Conservation (phyloP, 768 basidiomycete species). For the Paxillus ammoniavirescens region DNA sequence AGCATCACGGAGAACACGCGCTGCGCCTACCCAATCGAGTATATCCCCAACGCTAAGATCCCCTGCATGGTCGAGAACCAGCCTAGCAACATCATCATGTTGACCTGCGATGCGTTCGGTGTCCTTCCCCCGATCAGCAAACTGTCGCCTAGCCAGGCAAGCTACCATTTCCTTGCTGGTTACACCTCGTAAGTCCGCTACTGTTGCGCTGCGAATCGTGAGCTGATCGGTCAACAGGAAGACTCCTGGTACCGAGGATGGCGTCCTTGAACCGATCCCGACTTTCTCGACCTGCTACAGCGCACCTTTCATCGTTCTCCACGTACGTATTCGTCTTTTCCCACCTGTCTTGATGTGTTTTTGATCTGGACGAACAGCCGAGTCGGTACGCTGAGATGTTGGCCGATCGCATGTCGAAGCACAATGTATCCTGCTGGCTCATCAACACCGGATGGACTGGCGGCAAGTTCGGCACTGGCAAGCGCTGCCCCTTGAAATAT, state of each 20-base stretch:
- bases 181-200: conserved; percentile 75
- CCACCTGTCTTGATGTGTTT: not conserved
- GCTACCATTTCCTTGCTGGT: conserved; percentile 96
- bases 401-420: conserved; percentile 86
- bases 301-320: conserved; percentile 98
- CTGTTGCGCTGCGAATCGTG: not conserved
- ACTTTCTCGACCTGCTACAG: conserved; percentile 99
- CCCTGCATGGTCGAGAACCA: conserved; percentile 86
- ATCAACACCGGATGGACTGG: conserved; percentile 99
- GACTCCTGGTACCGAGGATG: conserved; percentile 99
- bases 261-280: conserved; percentile 95
- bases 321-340: conserved; percentile 45
- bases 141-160: conserved; percentile 91
- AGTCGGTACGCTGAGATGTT: conserved; percentile 97
- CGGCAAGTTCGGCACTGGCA: conserved; percentile 89
- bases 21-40: conserved; percentile 98
- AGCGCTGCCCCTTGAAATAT: conserved; percentile 94
- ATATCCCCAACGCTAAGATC: conserved; percentile 92
- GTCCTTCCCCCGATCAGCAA: conserved; percentile 95
- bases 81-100: conserved; percentile 94
- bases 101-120: conserved; percentile 98
- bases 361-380: conserved; percentile 46
- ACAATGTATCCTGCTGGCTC: conserved; percentile 93
- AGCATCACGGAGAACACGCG: conserved; percentile 99
- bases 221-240: conserved; percentile 51